phyloP scores from a whole-genome alignment of 768 basidiomycete species.

The Tulasnella sp. region DNA sequence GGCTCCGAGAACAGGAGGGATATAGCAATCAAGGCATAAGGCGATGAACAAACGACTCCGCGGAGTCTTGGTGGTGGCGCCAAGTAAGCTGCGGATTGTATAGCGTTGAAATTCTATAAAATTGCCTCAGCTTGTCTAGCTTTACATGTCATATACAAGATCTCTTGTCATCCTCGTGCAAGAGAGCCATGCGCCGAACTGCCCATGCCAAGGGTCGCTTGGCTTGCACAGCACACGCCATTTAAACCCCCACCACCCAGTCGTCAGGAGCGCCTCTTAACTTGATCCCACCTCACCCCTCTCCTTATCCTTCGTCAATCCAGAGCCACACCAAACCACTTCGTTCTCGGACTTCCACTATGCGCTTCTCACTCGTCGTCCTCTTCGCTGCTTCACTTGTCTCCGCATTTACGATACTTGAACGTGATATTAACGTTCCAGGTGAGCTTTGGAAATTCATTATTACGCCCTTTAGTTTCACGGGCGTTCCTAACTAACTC shows the following conservation, averaged over 20 bases:
- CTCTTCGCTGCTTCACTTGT: not conserved
- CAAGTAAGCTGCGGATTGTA: too few relatives aligned
- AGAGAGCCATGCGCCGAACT: not conserved
- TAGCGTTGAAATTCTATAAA: not conserved
- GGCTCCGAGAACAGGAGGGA: too few relatives aligned
- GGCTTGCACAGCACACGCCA: not conserved
- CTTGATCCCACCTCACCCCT: not conserved
- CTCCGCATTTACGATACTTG: not conserved
- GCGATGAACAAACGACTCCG: too few relatives aligned
- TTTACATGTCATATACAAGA: not conserved
- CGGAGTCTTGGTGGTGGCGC: too few relatives aligned
- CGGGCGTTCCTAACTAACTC: not conserved
- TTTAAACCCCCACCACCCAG: not conserved
- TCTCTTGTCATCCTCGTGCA: not conserved
- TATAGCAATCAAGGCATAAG: too few relatives aligned
- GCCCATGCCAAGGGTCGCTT: not conserved
- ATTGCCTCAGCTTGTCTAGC: not conserved
- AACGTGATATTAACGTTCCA: not conserved
- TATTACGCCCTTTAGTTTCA: not conserved
- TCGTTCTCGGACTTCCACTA: not conserved
- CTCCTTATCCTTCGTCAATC: not conserved
- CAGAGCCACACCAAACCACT: not conserved
- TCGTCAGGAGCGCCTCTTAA: not conserved
- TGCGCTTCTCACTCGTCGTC: not conserved
- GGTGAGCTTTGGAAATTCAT: not conserved